These are phyloP conservation scores for Rhizoctonia solani DNA, from an alignment of 1,284 basidiomycete species.

Conservation along the genomic window DNA sequence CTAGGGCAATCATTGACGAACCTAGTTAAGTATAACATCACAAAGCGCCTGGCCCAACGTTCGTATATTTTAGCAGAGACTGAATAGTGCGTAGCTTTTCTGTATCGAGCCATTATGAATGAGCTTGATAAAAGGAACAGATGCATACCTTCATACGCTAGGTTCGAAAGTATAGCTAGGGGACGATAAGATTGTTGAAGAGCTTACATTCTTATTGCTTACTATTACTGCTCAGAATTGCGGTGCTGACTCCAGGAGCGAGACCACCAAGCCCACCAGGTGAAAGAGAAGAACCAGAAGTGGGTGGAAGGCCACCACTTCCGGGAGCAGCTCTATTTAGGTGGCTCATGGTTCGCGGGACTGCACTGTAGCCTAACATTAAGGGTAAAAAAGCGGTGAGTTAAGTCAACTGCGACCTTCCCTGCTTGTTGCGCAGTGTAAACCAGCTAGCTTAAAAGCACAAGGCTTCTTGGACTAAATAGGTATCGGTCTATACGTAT, in stretches of 20 bases:
- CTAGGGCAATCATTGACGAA: neutral
- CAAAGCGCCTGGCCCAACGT: neutral
- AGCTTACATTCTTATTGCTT: neutral
- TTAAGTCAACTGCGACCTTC: no score
- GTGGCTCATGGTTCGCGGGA: slow-evolving; percentile 6
- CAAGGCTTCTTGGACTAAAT: no score
- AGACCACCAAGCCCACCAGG: neutral
- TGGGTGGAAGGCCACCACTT: slow-evolving; percentile 18
- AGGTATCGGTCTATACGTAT: no score
- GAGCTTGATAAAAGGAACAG: neutral
- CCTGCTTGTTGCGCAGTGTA: no score
- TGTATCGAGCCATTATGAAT: neutral
- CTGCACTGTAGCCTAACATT: neutral
- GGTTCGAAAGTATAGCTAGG: slow-evolving; percentile 18
- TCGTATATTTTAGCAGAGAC: neutral
- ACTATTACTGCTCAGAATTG: slow-evolving; percentile 3
- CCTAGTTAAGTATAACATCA: slow-evolving; percentile 3
- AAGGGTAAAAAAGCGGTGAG: no score
- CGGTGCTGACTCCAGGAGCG: neutral
- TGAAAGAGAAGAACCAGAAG: slow-evolving; percentile 16
- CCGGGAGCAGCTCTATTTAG: slow-evolving; percentile 24
- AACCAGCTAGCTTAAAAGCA: no score
- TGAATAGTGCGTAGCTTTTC: slow-evolving; percentile 17
- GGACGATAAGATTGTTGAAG: neutral
- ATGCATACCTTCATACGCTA: neutral